phyloP scores from a whole-genome alignment of 345 rosid species.

The Syzygium oleosum region DNA sequence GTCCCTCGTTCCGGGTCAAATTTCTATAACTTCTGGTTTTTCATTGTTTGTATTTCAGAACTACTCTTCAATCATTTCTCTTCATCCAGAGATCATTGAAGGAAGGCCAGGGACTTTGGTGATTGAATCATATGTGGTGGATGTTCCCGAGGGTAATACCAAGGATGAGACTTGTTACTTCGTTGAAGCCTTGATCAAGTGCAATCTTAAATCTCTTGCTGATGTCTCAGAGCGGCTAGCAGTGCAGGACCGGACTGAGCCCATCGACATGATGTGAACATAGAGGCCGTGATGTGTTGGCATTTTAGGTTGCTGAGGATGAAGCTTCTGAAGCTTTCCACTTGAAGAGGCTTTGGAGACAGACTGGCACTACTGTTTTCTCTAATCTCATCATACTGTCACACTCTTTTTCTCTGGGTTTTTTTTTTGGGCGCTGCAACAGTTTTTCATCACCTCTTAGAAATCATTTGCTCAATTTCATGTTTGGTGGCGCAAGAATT shows the following conservation, averaged over 20 bases:
- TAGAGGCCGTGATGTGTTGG: neutral
- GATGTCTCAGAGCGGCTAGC: slow-evolving; percentile 87
- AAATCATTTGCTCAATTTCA: slow-evolving; percentile 6
- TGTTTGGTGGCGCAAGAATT: slow-evolving; percentile 15
- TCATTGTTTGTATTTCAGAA: slow-evolving; percentile 35
- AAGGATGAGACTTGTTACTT: slow-evolving; percentile 96
- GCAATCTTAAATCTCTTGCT: slow-evolving; percentile 87
- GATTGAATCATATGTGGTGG: slow-evolving; percentile 88
- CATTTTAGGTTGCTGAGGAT: slow-evolving; percentile 32
- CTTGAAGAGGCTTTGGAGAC: slow-evolving; percentile 26
- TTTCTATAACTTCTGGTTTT: neutral
- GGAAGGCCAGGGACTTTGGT: slow-evolving; percentile 83
- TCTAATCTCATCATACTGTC: slow-evolving; percentile 9
- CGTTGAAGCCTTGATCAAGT: slow-evolving; percentile 78
- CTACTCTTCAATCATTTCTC: slow-evolving; percentile 82
- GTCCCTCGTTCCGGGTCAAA: neutral
- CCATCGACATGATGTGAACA: slow-evolving; percentile 31
- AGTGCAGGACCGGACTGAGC: slow-evolving; percentile 54
- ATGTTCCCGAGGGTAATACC: slow-evolving; percentile 91
- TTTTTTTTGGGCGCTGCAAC: neutral
- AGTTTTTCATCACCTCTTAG: slow-evolving; percentile 1
- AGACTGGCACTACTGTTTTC: slow-evolving; percentile 26
- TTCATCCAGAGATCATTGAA: slow-evolving; percentile 82
- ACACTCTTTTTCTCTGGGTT: neutral
- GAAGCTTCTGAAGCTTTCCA: slow-evolving; percentile 37